Percentiles rank a stretch among this genome's conserved stretches.
Conservation (phyloP, 2,329 filamentous ascomycete genomes). For the Plectosphaerella cucumerina region DNA sequence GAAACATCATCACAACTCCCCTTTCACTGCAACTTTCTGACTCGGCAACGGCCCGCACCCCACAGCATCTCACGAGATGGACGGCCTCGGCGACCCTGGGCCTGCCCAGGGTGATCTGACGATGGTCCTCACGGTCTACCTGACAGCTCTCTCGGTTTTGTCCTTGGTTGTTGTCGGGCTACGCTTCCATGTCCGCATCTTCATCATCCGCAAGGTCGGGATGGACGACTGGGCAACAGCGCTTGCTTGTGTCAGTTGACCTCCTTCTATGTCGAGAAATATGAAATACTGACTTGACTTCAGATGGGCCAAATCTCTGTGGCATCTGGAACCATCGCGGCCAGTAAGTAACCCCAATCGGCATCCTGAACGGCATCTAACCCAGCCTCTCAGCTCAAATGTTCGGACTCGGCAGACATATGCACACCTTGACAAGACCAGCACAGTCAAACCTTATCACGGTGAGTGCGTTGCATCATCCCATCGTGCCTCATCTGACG, state of each 20-base stretch:
- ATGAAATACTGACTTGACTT: neutral
- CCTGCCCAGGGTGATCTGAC: neutral
- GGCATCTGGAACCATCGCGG: neutral
- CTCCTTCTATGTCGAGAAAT: neutral
- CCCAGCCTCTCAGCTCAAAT: neutral
- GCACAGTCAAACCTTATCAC: neutral
- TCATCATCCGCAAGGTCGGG: neutral
- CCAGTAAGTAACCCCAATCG: neutral
- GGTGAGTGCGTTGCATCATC: neutral
- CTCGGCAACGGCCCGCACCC: no score
- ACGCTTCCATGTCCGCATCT: constrained; percentile 1
- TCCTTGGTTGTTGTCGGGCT: neutral
- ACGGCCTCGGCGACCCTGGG: neutral
- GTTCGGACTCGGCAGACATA: neutral
- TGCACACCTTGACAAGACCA: neutral
- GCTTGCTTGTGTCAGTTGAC: neutral
- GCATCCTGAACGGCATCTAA: neutral
- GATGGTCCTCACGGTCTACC: neutral
- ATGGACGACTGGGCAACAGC: neutral
- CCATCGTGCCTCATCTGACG: neutral
- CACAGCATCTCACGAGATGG: neutral
- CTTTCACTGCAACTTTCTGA: no score
- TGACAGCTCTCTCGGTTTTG: neutral
- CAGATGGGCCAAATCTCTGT: neutral
- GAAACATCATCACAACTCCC: no score